Conservation (phyloP, 345 rosid species). For the Turnera subulata region DNA sequence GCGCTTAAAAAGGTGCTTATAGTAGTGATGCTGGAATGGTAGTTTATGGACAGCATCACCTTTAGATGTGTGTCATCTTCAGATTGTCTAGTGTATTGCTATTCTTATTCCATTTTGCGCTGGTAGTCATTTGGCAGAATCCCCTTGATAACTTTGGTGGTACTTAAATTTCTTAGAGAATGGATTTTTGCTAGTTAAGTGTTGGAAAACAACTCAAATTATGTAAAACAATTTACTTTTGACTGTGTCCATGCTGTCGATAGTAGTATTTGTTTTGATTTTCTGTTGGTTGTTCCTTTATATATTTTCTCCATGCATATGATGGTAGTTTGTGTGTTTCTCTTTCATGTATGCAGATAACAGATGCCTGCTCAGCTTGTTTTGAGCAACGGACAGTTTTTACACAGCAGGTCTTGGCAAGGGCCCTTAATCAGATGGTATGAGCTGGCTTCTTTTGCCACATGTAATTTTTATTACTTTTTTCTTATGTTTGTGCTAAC, state of each 20-base stretch:
- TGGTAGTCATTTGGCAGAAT: not conserved
- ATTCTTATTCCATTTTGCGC: not conserved
- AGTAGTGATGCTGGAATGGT: not conserved
- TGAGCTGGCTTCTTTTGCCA: conserved; percentile 4
- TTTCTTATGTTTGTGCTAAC: conserved; percentile 12
- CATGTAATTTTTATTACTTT: not conserved
- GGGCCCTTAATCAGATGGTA: conserved; percentile 92
- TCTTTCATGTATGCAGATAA: conserved; percentile 50
- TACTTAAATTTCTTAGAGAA: too few species aligned
- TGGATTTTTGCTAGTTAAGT: too few species aligned
- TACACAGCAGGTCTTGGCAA: conserved; percentile 91
- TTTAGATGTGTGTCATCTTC: not conserved
- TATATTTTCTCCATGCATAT: not conserved
- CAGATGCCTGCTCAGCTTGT: conserved; percentile 93
- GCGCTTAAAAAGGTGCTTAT: conserved; percentile 70
- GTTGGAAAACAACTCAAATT: too few species aligned
- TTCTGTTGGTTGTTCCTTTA: too few species aligned
- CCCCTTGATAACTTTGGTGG: not conserved
- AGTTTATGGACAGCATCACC: conserved; percentile 9
- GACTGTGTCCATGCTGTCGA: too few species aligned
- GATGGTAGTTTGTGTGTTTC: not conserved
- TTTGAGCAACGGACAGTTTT: conserved; percentile 96
- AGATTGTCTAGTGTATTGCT: not conserved
- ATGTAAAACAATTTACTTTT: too few species aligned
- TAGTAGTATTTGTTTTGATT: too few species aligned